Base-by-base conservation (phyloP, 441 rosid species). In the Pelargonium fulgidum region DNA sequence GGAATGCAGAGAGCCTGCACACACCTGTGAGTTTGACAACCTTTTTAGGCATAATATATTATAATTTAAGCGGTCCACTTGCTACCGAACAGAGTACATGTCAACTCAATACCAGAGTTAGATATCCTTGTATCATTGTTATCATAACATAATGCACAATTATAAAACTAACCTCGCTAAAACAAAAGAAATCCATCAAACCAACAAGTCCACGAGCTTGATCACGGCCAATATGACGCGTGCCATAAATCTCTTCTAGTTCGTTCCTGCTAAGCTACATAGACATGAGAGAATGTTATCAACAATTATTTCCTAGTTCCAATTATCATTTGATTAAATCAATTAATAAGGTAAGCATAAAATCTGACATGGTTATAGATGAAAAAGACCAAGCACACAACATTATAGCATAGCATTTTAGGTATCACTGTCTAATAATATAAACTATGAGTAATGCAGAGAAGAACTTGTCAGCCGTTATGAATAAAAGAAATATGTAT, bases 141-240 rank as follows among this genome's bases (percentile, higher is more conserved):
- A 39, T 5, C 42, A 39, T 1, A 52, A 54, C 17, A 54, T 48
- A 17, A 17, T 14, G 3, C 61, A 16, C 45, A 62, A 56, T 11
- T 22, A 59, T 14, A 12, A 72, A 75, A 83, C 81, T 62, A 19
- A 94, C 97, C 97, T 94, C 97, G 47, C 93, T 94, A 80, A 94
- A 94, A 82, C 99, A 94, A 80, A 94, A 94, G 85, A 91, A 86
- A 83, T 94, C 97, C 99, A 94, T 94, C 82, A 94, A 84, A 66
- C 97, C 97, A 76, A 89, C 96, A 61, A 94, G 89, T 17, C 74
- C 85, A 44, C 87, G 91, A 1, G 96, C 97, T 78, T 91, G 99
- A 67, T 87, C 89, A 77, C 91, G 93, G 65, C 99, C 97, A 74
- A 94, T 86, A 74, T 87, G 99, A 65, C 99, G 77, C 0, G 97